phyloP scores from a whole-genome alignment of 495 filamentous ascomycete genomes.

The Penicillium riverlandense region DNA sequence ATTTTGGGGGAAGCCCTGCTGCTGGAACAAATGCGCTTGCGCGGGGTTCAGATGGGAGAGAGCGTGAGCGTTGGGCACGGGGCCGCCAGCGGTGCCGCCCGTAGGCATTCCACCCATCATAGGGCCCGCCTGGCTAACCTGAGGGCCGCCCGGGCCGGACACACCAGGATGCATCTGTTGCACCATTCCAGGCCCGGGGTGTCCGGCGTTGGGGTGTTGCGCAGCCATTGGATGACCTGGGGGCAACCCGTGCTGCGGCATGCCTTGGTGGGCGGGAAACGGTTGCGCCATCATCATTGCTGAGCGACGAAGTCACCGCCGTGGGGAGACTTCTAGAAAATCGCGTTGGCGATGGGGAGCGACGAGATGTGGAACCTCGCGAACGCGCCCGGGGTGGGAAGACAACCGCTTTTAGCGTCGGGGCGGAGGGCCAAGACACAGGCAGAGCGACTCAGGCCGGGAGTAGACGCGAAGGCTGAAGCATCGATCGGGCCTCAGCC shows the following conservation, averaged over 20 bases:
- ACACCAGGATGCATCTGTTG: conserved; percentile 79
- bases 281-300: conserved; percentile 67
- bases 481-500: conserved; percentile 24
- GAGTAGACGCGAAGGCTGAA: conserved; percentile 19
- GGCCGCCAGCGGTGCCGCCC: conserved; percentile 47
- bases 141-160: conserved; percentile 69
- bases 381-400: conserved; percentile 29
- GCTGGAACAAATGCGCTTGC: conserved; percentile 57
- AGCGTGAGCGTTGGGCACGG: conserved; percentile 66
- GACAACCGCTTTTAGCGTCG: conserved; percentile 38
- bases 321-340: conserved; percentile 17
- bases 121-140: conserved; percentile 71
- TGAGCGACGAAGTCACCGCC: conserved; percentile 39
- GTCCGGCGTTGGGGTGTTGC: conserved; percentile 61
- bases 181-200: conserved; percentile 53
- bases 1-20: conserved; percentile 41
- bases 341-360: conserved; percentile 11
- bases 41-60: conserved; percentile 70
- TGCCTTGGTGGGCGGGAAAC: conserved; percentile 66
- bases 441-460: conserved; percentile 13
- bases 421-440: conserved; percentile 34
- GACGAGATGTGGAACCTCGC: conserved; percentile 7
- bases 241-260: conserved; percentile 66
- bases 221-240: conserved; percentile 71
- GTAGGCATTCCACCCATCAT: conserved; percentile 80